Base-by-base conservation (phyloP, 495 filamentous ascomycete genomes). In the Neurospora sp. region DNA sequence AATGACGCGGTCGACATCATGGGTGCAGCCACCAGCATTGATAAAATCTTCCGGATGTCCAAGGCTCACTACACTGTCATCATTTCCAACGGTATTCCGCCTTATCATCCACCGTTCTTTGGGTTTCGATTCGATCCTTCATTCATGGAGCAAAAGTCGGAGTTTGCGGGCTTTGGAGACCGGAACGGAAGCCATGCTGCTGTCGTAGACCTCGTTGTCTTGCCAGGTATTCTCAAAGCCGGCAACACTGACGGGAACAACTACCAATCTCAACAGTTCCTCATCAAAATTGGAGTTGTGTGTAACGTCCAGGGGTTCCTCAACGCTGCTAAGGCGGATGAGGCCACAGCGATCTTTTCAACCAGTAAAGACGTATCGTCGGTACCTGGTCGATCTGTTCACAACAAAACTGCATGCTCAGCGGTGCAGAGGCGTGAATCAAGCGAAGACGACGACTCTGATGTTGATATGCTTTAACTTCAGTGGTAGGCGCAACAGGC, bases 181-280 rank as follows among this genome's bases (percentile, higher is more conserved):
- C 41, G 41, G 41, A 44, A 44, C 41, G 41, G 41, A 2, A 42
- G 9, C 10, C 20, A 9, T 4, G n/a, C 7, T 3, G 20, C 69
- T 5, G 42, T 14, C 16, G 72, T 73, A 35, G 73, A 74, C 27
- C 37, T 73, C 0, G 65, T 42, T 10, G 48, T 74, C 37, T 73
- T 70, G 0, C 76, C 76, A 2, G 72, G 70, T 5, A 70, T 77
- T n/a, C 10, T 75, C 69, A 75, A 77, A n/a, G 27, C 53, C 37
- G 71, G 74, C 9, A 77, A 72, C n/a, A 27, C 72, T 0, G 74
- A 77, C 1, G 72, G 76, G 3, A 40, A 5, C 0, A 40, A 74
- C 5, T 77, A 75, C 61, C 22, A 61, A 10, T 37, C 41, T 6
- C 31, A 71, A 69, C 42, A 42, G 9, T 59, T 74, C 38, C 42